Percentiles rank a stretch among this genome's conserved stretches.
Conservation (phyloP, 768 basidiomycete species). For the Gloeophyllum trabeum region DNA sequence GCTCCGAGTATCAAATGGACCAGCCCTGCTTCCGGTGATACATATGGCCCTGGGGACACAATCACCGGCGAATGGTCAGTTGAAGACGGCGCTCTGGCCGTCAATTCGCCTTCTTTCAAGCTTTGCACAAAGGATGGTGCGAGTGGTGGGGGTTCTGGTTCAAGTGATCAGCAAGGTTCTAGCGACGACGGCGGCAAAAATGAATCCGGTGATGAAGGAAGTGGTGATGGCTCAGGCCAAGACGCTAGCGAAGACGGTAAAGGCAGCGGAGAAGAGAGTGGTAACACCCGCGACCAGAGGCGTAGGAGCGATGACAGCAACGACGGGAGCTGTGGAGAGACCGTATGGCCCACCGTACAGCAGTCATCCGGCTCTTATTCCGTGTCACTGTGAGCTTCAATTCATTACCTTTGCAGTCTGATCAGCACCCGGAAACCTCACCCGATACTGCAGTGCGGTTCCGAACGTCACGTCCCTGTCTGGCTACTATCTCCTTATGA, state of each 20-base stretch:
- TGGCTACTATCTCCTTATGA: conserved; percentile 17
- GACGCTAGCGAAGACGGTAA: neutral
- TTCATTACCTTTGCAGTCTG: neutral
- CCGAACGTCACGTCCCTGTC: conserved; percentile 15
- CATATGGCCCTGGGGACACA: conserved; percentile 17
- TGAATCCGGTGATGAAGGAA: too few relatives aligned
- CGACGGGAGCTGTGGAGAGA: conserved; percentile 1
- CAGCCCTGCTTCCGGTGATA: conserved; percentile 15
- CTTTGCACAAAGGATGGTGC: conserved; percentile 16
- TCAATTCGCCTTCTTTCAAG: conserved; percentile 22
- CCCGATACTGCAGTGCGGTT: conserved; percentile 10
- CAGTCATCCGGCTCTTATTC: neutral
- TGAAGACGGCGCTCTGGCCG: too few relatives aligned
- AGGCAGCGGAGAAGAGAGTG: neutral
- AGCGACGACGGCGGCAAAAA: neutral
- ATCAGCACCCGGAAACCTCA: too few relatives aligned
- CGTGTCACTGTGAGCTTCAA: neutral
- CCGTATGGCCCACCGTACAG: conserved; percentile 3
- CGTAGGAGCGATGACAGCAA: neutral
- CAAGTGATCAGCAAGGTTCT: neutral
- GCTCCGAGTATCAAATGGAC: conserved; percentile 15
- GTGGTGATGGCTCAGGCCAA: neutral
- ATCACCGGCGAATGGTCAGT: conserved; percentile 21
- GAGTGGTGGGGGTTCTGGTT: neutral
- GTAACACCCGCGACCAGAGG: neutral